Percentiles rank a stretch among this genome's conserved stretches.
Evolutionary conservation across 257 asterid species (phyloP).

Genomic region (Buddleja alternifolia): DNA sequence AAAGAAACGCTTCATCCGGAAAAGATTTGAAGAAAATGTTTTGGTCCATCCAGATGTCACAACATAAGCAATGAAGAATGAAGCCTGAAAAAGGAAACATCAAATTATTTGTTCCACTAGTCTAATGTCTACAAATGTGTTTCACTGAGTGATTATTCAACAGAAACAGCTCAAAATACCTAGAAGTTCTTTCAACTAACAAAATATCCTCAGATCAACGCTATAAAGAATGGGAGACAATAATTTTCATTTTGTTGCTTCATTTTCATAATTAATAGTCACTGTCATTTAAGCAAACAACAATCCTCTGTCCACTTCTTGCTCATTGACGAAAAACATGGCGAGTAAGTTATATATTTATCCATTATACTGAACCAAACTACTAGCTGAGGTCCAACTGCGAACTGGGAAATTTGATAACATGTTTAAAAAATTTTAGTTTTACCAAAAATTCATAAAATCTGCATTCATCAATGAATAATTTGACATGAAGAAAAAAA

Average conservation of each 20-base stretch:
- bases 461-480: too few species aligned
- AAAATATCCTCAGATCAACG: background rate
- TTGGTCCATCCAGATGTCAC: conserved; percentile 99
- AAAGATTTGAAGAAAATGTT: conserved; percentile 66
- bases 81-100: conserved; percentile 55
- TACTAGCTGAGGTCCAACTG: background rate
- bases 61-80: conserved; percentile 94
- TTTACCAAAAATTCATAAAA: too few species aligned
- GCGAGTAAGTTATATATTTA: background rate
- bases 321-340: background rate
- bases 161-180: background rate
- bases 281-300: background rate
- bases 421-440: background rate
- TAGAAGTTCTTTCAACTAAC: background rate
- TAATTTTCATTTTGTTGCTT: background rate
- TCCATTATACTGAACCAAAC: background rate
- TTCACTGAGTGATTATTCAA: background rate
- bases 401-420: background rate
- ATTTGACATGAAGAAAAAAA: too few species aligned
- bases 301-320: background rate
- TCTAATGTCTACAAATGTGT: conserved; percentile 22
- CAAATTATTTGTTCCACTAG: conserved; percentile 1
- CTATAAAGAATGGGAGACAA: background rate
- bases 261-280: background rate
- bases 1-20: conserved; percentile 50